Base-by-base conservation (phyloP, 768 basidiomycete species). In the Termitomyces sp. region DNA sequence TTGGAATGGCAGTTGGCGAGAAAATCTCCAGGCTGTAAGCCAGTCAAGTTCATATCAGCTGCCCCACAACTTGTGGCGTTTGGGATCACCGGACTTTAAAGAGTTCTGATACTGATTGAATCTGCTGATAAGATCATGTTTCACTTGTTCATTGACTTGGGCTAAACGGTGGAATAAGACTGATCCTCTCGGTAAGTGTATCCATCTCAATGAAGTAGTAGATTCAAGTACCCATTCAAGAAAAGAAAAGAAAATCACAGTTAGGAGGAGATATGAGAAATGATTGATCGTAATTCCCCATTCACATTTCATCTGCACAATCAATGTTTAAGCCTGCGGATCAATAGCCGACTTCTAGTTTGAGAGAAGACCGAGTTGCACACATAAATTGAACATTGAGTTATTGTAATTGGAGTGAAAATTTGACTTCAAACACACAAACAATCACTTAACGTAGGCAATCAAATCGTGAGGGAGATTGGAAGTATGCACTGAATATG, bases 41-140 rank as follows among this genome's bases (percentile, higher is more conserved):
- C 14, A 37, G 32, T 7, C 5, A 55, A 32, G 42, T 42, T 54
- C 17, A 54, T 55, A 54, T 60, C 46, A 48, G 37, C 43, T 48
- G 36, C 29, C 51, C 17, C 15, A 38, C 14, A 38, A 31, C 34
- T 45, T 60, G 52, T 60, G 47, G 57, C 57, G 57, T 58, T 40
- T 32, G 29, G 17, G 29, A 37, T 36, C 57, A 14, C 31, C 17
- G 54, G 49, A 50, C 54, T 31, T 55, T 37, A 29, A 57, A 47
- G 8, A 46, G 25, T 47, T 37, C 45, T 57, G 56, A 57, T 57
- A 40, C 40, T 29, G 37, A 51, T 54, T 29, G 9, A 29, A 40
- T 54, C 31, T 55, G 38, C 40, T 40, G 31, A 56, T 32, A 43
- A 56, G 54, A 34, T 56, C 25, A 34, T 32, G 42, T 45, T 31